Percentiles rank a stretch among this genome's conserved stretches.
These are phyloP conservation scores for Saturnispora sanitii DNA, from an alignment of 805 yeast species.

Conservation along the genomic window DNA sequence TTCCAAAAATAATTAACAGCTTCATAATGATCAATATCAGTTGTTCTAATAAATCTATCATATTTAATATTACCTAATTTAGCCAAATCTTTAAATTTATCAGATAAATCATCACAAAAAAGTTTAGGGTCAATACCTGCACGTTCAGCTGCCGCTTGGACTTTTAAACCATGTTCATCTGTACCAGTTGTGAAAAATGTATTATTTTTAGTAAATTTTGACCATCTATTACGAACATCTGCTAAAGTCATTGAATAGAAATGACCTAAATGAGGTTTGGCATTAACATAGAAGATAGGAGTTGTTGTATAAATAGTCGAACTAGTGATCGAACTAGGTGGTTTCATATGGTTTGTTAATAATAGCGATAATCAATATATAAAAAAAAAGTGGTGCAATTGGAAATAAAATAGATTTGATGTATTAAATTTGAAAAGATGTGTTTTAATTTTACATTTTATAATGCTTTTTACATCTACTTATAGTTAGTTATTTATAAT, in stretches of 20 bases:
- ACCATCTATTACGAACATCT: conserved; percentile 76
- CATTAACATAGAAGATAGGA: conserved; percentile 95
- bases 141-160: conserved; percentile 70
- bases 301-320: conserved; percentile 51
- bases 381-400: background rate
- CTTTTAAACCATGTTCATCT: conserved; percentile 94
- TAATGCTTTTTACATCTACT: no score
- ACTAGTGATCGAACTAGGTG: conserved; percentile 5
- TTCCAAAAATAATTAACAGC: conserved; percentile 69
- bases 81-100: conserved; percentile 58
- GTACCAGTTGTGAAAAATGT: conserved; percentile 78
- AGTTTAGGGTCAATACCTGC: conserved; percentile 43
- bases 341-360: conserved; percentile 5
- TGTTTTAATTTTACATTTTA: no score
- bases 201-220: conserved; percentile 31
- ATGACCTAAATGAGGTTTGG: conserved; percentile 92
- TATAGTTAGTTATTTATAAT: no score
- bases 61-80: conserved; percentile 43
- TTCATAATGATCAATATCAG: conserved; percentile 65
- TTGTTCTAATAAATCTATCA: conserved; percentile 82
- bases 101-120: conserved; percentile 64
- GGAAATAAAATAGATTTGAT: no score
- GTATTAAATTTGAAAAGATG: no score
- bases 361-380: background rate
- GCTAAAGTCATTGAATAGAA: conserved; percentile 77